Base-by-base conservation (phyloP, 805 yeast species). In the Candida golubevii region DNA sequence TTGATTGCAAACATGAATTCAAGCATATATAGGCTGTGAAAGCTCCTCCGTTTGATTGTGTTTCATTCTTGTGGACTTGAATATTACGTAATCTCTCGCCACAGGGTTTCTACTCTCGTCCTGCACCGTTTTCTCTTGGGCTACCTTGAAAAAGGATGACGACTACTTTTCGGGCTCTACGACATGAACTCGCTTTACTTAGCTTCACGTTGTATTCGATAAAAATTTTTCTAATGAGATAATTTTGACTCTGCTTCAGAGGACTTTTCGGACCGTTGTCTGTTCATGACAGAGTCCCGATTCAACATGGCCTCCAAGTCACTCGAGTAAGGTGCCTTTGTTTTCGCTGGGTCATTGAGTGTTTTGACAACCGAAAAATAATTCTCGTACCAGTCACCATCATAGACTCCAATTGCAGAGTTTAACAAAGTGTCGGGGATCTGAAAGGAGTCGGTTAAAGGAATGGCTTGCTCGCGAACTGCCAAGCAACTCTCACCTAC, bases 371-470 rank as follows among this genome's bases (percentile, higher is more conserved):
- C 55, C 29, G 39, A 36, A 45, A 55, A 55, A 42, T 55, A 55
- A 33, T 45, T 46, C 34, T 51, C 57, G 40, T 55, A 53, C 51
- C 53, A 43, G 40, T 55, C 46, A 8, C 58, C 58, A 26, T 53
- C 54, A 44, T 51, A 53, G 27, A 36, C 47, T 10, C 58, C 58
- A 29, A 55, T 49, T 14, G 53, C 57, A 8, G 55, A 49, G 41
- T 51, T 53, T 39, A 55, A 39, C 40, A 55, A 43, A 12, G 47
- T 37, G 34, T 55, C 58, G 3, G 58, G 56, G 14, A 45, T 47
- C 46, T 53, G 57, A 51, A 55, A 55, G 10, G 58, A 51, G 41
- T 55, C 58, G 1, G 56, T 51, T 45, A 53, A 46, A 4, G 55
- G 48, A 14, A 55, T 43, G 7, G 52, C 49, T 35, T 49, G 56